Evolutionary conservation across 768 basidiomycete genomes (phyloP).

Genomic region (Butyriboletus loyo): DNA sequence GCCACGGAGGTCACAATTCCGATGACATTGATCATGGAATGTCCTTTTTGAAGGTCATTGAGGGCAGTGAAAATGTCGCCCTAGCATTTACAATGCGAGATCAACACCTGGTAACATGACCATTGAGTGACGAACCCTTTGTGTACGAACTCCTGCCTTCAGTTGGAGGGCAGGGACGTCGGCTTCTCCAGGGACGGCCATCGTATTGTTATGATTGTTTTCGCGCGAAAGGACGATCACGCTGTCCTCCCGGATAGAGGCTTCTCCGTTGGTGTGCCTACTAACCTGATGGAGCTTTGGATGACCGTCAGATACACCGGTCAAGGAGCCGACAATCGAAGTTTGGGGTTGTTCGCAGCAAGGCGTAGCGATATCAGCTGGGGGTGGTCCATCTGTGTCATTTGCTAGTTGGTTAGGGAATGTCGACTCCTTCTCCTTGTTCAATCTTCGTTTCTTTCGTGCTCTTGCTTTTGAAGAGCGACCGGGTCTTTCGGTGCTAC

Average conservation of each 20-base stretch:
- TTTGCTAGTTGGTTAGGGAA: neutral
- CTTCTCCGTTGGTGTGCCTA: neutral
- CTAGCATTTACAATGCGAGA: constrained; percentile 9
- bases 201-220: neutral
- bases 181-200: neutral
- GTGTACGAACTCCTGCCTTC: constrained; percentile 24
- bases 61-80: constrained; percentile 27
- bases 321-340: neutral
- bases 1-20: constrained; percentile 27
- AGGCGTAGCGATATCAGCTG: neutral
- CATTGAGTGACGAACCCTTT: constrained; percentile 22
- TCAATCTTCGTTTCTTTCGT: constrained; percentile 17
- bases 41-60: constrained; percentile 7
- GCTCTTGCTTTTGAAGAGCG: neutral
- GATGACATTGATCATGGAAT: constrained; percentile 28
- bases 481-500: neutral
- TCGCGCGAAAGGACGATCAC: neutral
- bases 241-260: neutral
- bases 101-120: neutral
- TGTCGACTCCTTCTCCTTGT: constrained; percentile 3
- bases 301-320: neutral
- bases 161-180: neutral
- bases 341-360: constrained; percentile 2
- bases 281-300: neutral
- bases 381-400: neutral